Base-by-base conservation (phyloP, 2,329 filamentous ascomycete genomes). In the Paracoccidioides brasiliensis region DNA sequence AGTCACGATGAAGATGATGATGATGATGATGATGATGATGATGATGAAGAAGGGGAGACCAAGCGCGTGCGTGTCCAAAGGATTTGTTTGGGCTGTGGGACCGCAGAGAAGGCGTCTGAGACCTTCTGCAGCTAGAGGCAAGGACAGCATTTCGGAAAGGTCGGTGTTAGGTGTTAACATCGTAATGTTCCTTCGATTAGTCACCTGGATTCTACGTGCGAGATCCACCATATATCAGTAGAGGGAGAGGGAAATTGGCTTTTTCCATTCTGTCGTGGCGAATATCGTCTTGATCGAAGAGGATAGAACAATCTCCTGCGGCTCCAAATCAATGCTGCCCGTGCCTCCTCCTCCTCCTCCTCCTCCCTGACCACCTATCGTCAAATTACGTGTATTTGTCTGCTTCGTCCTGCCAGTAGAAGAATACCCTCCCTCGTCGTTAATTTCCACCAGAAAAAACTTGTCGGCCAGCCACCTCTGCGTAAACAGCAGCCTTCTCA, bases 401-500 rank as follows among this genome's bases (percentile, higher is more conserved):
- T 28, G 41, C 9, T 5, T n/a, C 12, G n/a, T n/a, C 42, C 12
- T 12, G 9, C 40, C 8, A 4, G 1, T 2, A 14, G 15, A 7
- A 3, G 14, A 15, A 45, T 35, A 7, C 8, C 6, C 35, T 5
- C 10, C 52, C 30, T 15, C 12, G n/a, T 53, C 41, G 12, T 15
- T 14, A 15, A 65, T 56, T 33, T 63, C 54, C 14, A 61, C 58
- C 6, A 56, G n/a, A 46, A 15, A 45, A 50, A 0, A 63, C 62
- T 12, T 60, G 43, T 12, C 61, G 50, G 5, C 57, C 60, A 15
- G 67, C 56, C 12, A 61, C 60, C 1, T 59, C 52, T 0, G 63
- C 62, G 48, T 62, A 64, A 28, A 61, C 61, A 7, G 60, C 50
- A 0, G 65, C 65, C 42, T 65, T 62, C 7, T 55, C 10, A 9